Conservation (phyloP, 2,329 filamentous ascomycete genomes). For the Aplosporella prunicola region DNA sequence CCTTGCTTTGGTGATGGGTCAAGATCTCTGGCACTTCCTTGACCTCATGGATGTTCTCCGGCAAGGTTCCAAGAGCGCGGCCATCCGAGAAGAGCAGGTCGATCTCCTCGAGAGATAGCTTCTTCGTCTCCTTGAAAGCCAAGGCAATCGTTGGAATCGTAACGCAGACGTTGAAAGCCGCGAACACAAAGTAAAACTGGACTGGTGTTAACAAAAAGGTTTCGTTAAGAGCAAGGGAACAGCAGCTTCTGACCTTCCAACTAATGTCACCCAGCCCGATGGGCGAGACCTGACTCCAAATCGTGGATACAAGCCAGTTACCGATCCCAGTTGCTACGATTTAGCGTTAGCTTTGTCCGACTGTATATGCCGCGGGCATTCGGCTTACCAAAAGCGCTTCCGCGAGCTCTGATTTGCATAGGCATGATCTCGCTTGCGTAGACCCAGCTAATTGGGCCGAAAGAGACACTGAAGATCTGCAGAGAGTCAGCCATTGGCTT, state of each 20-base stretch:
- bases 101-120: conserved; percentile 48
- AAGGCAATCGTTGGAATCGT: conserved; percentile 41
- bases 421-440: conserved; percentile 60
- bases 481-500: conserved; percentile 38
- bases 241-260: conserved; percentile 28
- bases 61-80: conserved; percentile 38
- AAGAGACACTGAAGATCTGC: conserved; percentile 49
- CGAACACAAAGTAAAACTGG: conserved; percentile 49
- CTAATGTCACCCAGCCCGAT: conserved; percentile 40
- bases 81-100: conserved; percentile 48
- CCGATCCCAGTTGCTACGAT: conserved; percentile 44
- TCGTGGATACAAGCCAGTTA: conserved; percentile 50
- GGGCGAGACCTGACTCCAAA: conserved; percentile 51
- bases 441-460: conserved; percentile 52
- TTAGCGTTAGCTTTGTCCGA: neutral
- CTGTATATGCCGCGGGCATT: too few relatives aligned
- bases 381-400: conserved; percentile 40
- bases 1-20: too few relatives aligned
- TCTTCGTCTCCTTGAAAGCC: conserved; percentile 47
- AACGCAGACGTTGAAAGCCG: conserved; percentile 39
- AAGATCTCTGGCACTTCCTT: too few relatives aligned
- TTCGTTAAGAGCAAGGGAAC: neutral
- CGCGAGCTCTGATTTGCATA: conserved; percentile 53
- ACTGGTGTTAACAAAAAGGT: conserved; percentile 9
- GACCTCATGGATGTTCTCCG: conserved; percentile 31